Conservation (phyloP, 2,329 filamentous ascomycete species). For the Lachnellula hyalina region DNA sequence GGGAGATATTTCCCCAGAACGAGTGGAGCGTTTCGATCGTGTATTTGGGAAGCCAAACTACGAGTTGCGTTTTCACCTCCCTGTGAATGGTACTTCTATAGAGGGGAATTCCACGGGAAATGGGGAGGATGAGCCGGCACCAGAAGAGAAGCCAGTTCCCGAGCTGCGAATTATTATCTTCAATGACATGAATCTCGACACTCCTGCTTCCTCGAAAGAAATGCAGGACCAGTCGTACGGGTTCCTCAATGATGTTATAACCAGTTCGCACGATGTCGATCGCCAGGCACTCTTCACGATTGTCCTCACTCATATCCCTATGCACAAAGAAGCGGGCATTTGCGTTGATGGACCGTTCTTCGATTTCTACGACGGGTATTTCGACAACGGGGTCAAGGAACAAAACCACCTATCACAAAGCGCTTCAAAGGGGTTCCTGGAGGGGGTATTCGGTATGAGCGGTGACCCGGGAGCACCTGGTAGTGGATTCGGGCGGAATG, state of each 20-base stretch:
- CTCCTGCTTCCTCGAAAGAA: conserved; percentile 60
- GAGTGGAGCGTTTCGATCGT: conserved; percentile 75
- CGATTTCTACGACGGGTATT: conserved; percentile 39
- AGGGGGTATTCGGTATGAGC: conserved; percentile 77
- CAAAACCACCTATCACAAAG: conserved; percentile 82
- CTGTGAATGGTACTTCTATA: conserved; percentile 32
- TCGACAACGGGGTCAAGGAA: conserved; percentile 70
- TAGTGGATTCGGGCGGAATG: conserved; percentile 61
- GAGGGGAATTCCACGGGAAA: conserved; percentile 12
- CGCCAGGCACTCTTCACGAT: conserved; percentile 68
- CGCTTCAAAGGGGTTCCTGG: conserved; percentile 69
- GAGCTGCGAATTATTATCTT: conserved; percentile 78
- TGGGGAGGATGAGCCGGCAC: conserved; percentile 33
- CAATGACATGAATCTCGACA: conserved; percentile 92
- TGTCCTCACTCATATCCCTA: conserved; percentile 84
- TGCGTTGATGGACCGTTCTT: conserved; percentile 16
- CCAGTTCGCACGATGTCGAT: conserved; percentile 54
- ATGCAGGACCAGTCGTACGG: conserved; percentile 73
- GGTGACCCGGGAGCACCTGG: conserved; percentile 53
- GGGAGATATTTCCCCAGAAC: conserved; percentile 74
- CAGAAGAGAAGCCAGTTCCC: conserved; percentile 48
- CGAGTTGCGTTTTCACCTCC: conserved; percentile 69
- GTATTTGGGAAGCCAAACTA: conserved; percentile 88
- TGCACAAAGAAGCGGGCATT: conserved; percentile 65
- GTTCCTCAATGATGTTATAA: conserved; percentile 68